Evolutionary conservation across 768 basidiomycete species (phyloP), one percentile per base, ranked within the genome.

Genomic region (Podaxis sp.): DNA sequence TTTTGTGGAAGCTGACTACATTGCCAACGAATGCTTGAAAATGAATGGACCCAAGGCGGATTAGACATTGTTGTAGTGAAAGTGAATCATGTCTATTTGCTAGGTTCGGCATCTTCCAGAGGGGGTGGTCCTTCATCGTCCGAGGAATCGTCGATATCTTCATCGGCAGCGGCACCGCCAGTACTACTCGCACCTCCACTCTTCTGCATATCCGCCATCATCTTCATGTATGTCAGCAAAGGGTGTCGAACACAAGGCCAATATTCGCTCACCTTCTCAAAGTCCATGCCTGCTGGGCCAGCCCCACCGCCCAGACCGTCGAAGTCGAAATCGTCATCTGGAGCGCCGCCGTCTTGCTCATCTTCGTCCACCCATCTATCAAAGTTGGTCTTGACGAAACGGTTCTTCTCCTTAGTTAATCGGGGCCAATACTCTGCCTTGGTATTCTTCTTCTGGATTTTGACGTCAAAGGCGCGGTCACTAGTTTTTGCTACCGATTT

Each of bases 311-410:
- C 78, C 76, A 84, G 77, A 0, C 81, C 84, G 1, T 79, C 82
- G 33, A 80, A 77, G 1, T 78, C 79, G 30, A 53, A 40, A 15
- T 77, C 78, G 2, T 87, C 86, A 0, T 81, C 85, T 9, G 80
- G 82, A 2, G 75, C 72, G 24, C 76, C 83, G 56, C 81, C 90
- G 44, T 92, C 90, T 77, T 98, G 96, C 73, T 99, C 96, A 72
- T 98, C 96, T 79, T 98, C 96, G 71, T 98, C 96, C 46, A 91
- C 90, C 95, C 95, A 98, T 79, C 92, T 96, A 67, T 81, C 81
- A 74, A 98, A 98, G 75, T 98, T 93, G 51, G 95, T 97, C 84
- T 97, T 98, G 75, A 98, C 79, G 77, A 86, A 96, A 62, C 87
- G 79, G 64, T 84, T 71, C 75, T 95, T 96, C 64, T 92, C 91